Base-by-base conservation (phyloP, 1,284 basidiomycete genomes). In the Cerioporus squamosus region DNA sequence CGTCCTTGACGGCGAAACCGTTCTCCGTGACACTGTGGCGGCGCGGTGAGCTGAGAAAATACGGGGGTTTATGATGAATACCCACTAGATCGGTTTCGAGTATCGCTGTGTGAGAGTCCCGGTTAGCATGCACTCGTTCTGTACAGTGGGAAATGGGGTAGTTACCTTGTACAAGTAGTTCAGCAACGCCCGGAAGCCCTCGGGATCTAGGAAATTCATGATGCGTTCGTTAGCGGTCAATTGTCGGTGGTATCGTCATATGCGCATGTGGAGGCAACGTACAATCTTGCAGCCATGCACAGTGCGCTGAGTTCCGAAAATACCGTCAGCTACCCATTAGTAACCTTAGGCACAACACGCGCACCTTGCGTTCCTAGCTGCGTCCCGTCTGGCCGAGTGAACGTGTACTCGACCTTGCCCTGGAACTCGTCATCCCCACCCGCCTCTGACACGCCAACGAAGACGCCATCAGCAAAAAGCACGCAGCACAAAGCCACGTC, bases 1-100 rank as follows among this genome's bases (percentile, higher is more conserved):
- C 91, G 66, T 85, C 82, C 69, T 86, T 88, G 59, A 87, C 84
- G 1, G 88, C 81, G 68, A 90, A 91, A 0, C 89, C 88, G 69
- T 90, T 90, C 73, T 91, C 87, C 3, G 86, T 90, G 29, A 88
- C 81, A 65, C 83, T 86, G 60, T 1, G 40, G 44, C 46, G 24
- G 52, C 44, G 6, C 26, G 18, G 40, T 42, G 1, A 36, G 33
- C 33, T 36, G 12, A 1, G 14, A 36, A 10, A 15, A 36, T 2
- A 1, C 33, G 33, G 33, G 14, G 12, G 33, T 6, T 0, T 36
- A 10, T 3, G 14, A 36, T 36, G 33, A 36, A 36, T 36, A 67
- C 79, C 51, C 59, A 83, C 84, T 85, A 90, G 62, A 93, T 88
- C 0, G 89, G 87, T 64, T 78, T 78, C 43, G 79, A 73, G 76